phyloP scores from a whole-genome alignment of 768 basidiomycete genomes.

The Naganishia antarctica region DNA sequence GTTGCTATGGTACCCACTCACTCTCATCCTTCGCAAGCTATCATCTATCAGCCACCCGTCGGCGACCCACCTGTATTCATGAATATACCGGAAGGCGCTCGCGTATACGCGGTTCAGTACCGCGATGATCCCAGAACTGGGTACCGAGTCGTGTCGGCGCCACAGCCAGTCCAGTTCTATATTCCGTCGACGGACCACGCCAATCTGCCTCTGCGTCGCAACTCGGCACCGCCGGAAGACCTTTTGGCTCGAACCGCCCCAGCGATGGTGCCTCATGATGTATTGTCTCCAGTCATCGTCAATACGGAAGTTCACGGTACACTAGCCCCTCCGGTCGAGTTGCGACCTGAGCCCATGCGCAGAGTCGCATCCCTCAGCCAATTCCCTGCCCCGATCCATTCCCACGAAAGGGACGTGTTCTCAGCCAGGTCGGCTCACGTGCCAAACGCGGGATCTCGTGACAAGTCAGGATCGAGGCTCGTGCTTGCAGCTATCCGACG shows the following conservation, averaged over 20 bases:
- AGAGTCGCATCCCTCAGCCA: not conserved
- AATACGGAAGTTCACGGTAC: not conserved
- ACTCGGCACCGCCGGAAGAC: conserved; percentile 14
- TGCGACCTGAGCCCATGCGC: conserved; percentile 10
- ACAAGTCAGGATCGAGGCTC: not conserved
- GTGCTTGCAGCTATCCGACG: conserved; percentile 1
- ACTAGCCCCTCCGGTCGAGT: not conserved
- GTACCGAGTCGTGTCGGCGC: conserved; percentile 12
- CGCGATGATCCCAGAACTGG: conserved; percentile 9
- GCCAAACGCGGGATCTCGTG: not conserved
- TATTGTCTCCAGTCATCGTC: conserved; percentile 1
- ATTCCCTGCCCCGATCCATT: not conserved
- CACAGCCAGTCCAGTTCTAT: conserved; percentile 14
- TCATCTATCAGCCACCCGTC: conserved; percentile 9
- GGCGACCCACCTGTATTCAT: conserved; percentile 10
- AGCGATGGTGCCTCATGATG: not conserved
- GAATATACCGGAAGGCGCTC: conserved; percentile 15
- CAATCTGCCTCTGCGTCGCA: not conserved
- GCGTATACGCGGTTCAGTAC: conserved; percentile 13
- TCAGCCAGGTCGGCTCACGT: not conserved
- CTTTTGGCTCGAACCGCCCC: not conserved
- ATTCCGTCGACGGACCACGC: not conserved
- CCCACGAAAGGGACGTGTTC: conserved; percentile 9
- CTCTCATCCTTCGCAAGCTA: conserved; percentile 4
- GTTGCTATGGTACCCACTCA: conserved; percentile 5